phyloP scores from a whole-genome alignment of 768 basidiomycete species.

The Clathrus columnatus region DNA sequence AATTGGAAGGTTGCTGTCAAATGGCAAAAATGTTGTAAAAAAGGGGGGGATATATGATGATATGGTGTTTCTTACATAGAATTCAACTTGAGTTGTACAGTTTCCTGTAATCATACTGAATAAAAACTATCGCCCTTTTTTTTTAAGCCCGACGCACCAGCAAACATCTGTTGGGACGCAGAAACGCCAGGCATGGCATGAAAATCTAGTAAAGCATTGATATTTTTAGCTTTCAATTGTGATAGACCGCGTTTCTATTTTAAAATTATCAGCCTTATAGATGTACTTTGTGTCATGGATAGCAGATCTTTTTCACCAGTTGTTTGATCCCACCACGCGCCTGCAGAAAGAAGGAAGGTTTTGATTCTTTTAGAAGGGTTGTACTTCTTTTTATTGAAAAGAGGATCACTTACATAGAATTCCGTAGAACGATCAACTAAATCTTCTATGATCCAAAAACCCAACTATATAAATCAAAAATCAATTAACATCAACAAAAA shows the following conservation, averaged over 20 bases:
- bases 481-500: neutral
- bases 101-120: neutral
- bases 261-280: neutral
- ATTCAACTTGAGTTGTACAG: conserved; percentile 60
- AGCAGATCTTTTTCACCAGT: conserved; percentile 38
- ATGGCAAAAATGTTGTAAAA: neutral
- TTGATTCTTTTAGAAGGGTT: neutral
- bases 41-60: neutral
- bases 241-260: conserved; percentile 53
- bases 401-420: conserved; percentile 28
- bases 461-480: conserved; percentile 38
- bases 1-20: conserved; percentile 57
- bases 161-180: conserved; percentile 50
- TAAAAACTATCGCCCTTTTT: neutral
- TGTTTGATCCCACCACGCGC: conserved; percentile 61
- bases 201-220: conserved; percentile 59
- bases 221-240: conserved; percentile 53
- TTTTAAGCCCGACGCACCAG: conserved; percentile 42
- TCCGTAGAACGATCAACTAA: conserved; percentile 56
- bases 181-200: conserved; percentile 69
- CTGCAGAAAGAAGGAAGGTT: neutral
- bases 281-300: neutral
- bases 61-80: conserved; percentile 45
- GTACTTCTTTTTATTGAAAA: too few relatives aligned
- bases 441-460: conserved; percentile 74